phyloP scores from a whole-genome alignment of 371 early-diverging fungal genomes.

The Rhizopus microsporus region DNA sequence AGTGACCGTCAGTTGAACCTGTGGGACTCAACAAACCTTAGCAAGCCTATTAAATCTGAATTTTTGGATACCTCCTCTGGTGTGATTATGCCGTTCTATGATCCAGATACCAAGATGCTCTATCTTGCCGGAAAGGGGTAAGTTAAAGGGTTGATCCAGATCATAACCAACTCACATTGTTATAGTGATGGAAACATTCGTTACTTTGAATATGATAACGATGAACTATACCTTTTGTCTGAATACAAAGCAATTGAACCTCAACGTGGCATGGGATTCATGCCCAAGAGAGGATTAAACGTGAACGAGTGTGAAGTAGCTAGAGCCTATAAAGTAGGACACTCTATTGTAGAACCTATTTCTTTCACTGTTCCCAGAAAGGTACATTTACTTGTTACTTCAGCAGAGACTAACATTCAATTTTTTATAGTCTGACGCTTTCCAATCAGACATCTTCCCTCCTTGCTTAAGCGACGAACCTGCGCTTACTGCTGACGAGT shows the following conservation, averaged over 20 bases:
- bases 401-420: background rate
- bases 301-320: slow-evolving; percentile 90
- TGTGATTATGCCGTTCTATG: slow-evolving; percentile 95
- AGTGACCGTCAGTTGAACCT: slow-evolving; percentile 91
- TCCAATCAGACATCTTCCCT: slow-evolving; percentile 96
- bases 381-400: slow-evolving; percentile 43
- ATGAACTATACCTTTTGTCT: slow-evolving; percentile 75
- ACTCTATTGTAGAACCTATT: slow-evolving; percentile 90
- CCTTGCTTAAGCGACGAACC: slow-evolving; percentile 82
- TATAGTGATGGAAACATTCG: slow-evolving; percentile 95
- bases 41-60: slow-evolving; percentile 77
- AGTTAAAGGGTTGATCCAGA: slow-evolving; percentile 3
- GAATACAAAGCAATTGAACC: slow-evolving; percentile 91
- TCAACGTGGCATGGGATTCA: slow-evolving; percentile 91
- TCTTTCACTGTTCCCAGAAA: slow-evolving; percentile 96
- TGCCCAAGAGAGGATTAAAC: slow-evolving; percentile 92
- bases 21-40: slow-evolving; percentile 82
- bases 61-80: slow-evolving; percentile 93
- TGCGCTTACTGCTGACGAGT: slow-evolving; percentile 87
- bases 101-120: slow-evolving; percentile 85
- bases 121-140: slow-evolving; percentile 94
- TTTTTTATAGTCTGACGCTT: slow-evolving; percentile 81
- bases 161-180: background rate
- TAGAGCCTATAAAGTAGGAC: slow-evolving; percentile 89
- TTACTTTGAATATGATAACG: slow-evolving; percentile 94